These are phyloP conservation scores for Emmonsiellopsis sp. DNA, from an alignment of 2,329 filamentous ascomycete species.

Conservation along the genomic window DNA sequence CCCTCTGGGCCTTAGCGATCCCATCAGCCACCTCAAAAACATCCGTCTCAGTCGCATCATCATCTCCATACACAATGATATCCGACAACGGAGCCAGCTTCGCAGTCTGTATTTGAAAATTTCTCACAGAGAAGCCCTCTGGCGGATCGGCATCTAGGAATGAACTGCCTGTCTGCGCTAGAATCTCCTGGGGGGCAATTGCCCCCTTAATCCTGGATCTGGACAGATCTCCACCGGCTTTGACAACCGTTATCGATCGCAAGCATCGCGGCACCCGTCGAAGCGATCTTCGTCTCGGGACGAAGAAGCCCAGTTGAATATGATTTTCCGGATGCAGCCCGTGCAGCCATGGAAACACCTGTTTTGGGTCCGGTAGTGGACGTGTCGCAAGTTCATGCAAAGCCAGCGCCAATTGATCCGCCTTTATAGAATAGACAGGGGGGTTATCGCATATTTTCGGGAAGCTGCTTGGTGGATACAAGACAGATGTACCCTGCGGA, in stretches of 20 bases:
- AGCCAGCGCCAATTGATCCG: constrained; percentile 59
- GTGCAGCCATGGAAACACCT: constrained; percentile 94
- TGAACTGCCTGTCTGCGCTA: constrained; percentile 48
- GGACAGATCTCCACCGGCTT: constrained; percentile 72
- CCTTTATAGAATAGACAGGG: constrained; percentile 64
- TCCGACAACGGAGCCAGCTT: constrained; percentile 85
- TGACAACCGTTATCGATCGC: constrained; percentile 75
- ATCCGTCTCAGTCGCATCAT: constrained; percentile 51
- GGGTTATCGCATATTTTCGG: constrained; percentile 46
- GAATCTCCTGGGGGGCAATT: constrained; percentile 69
- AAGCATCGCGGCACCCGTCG: constrained; percentile 66
- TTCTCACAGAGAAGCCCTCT: constrained; percentile 89
- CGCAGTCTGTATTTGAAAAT: constrained; percentile 91
- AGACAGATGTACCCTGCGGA: constrained; percentile 56
- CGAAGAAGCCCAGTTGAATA: constrained; percentile 83
- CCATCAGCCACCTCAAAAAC: constrained; percentile 55
- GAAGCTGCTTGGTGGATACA: constrained; percentile 64
- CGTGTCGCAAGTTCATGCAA: constrained; percentile 69
- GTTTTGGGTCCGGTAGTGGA: constrained; percentile 72
- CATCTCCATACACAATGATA: constrained; percentile 82
- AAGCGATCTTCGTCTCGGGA: constrained; percentile 61
- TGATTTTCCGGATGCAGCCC: constrained; percentile 83
- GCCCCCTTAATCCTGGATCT: constrained; percentile 76
- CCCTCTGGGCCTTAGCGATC: constrained; percentile 66
- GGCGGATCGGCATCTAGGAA: constrained; percentile 79